Percentiles rank a stretch among this genome's conserved stretches.
Evolutionary conservation across 495 filamentous ascomycete genomes (phyloP).

Genomic region (Xylaria sp.): DNA sequence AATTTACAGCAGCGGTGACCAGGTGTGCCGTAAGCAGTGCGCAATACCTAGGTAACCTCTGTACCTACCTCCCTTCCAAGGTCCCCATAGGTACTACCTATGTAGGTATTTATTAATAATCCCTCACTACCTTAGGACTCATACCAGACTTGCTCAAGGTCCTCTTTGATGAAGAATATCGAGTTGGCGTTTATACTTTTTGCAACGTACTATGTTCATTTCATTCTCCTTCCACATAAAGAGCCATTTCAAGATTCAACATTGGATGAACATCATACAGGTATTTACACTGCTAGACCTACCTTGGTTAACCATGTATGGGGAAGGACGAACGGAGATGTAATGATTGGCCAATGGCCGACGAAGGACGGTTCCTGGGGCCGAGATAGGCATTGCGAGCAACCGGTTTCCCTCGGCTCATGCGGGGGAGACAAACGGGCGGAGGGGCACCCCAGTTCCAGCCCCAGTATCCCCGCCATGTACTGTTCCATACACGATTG

Average conservation of each 20-base stretch:
- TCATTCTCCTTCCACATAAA: background rate
- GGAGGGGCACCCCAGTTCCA: background rate
- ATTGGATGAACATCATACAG: background rate
- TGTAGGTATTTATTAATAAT: background rate
- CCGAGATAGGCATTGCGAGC: conserved; percentile 12
- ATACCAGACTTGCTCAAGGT: background rate
- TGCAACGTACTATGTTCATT: background rate
- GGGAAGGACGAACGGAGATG: conserved; percentile 26
- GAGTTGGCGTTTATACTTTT: background rate
- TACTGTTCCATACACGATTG: background rate
- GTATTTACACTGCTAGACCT: background rate
- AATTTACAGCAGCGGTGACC: background rate
- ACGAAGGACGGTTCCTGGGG: conserved; percentile 9
- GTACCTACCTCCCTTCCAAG: too few relatives aligned
- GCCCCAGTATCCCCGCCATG: conserved; percentile 7
- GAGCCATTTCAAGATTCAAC: background rate
- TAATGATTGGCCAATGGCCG: conserved; percentile 26
- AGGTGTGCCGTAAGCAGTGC: background rate
- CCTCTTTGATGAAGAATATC: background rate
- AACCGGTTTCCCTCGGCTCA: conserved; percentile 42
- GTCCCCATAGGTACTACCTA: too few relatives aligned
- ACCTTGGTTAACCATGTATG: conserved; percentile 6
- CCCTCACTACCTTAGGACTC: background rate
- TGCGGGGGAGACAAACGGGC: conserved; percentile 32
- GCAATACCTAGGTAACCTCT: too few relatives aligned